These are phyloP conservation scores for Penicillium sp. DNA, from an alignment of 2,329 filamentous ascomycete species.

Conservation along the genomic window DNA sequence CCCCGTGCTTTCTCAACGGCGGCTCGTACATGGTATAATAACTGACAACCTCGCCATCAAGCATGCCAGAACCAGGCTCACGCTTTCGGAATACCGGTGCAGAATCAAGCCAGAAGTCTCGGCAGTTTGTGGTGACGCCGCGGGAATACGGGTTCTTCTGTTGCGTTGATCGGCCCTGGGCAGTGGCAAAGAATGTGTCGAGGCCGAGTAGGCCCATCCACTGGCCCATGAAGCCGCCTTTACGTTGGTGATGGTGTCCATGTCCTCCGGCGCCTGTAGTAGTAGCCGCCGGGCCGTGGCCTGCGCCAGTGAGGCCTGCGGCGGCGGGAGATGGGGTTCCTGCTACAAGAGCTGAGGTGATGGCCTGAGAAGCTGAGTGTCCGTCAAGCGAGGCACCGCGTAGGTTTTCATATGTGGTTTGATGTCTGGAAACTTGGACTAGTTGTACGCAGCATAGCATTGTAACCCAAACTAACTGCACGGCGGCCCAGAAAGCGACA, in stretches of 20 bases:
- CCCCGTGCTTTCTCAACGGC: constrained; percentile 61
- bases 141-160: constrained; percentile 79
- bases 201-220: constrained; percentile 85
- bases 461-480: constrained; percentile 93
- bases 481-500: constrained; percentile 69
- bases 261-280: constrained; percentile 20
- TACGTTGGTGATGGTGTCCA: constrained; percentile 44
- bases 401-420: constrained; percentile 98
- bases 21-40: constrained; percentile 89
- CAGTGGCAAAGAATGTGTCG: constrained; percentile 90
- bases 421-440: constrained; percentile 82
- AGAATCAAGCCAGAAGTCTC: constrained; percentile 93
- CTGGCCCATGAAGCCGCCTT: constrained; percentile 65
- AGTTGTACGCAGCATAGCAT: constrained; percentile 96
- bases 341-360: constrained; percentile 68
- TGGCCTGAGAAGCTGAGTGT: constrained; percentile 52
- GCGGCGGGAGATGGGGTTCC: constrained; percentile 62
- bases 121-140: constrained; percentile 83
- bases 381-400: constrained; percentile 64
- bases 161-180: constrained; percentile 57
- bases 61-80: constrained; percentile 67
- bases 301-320: constrained; percentile 64
- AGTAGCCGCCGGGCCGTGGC: constrained; percentile 59
- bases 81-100: constrained; percentile 73
- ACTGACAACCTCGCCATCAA: constrained; percentile 76